These are phyloP conservation scores for Aureobasidium lini DNA, from an alignment of 2,329 filamentous ascomycete species.

Conservation along the genomic window DNA sequence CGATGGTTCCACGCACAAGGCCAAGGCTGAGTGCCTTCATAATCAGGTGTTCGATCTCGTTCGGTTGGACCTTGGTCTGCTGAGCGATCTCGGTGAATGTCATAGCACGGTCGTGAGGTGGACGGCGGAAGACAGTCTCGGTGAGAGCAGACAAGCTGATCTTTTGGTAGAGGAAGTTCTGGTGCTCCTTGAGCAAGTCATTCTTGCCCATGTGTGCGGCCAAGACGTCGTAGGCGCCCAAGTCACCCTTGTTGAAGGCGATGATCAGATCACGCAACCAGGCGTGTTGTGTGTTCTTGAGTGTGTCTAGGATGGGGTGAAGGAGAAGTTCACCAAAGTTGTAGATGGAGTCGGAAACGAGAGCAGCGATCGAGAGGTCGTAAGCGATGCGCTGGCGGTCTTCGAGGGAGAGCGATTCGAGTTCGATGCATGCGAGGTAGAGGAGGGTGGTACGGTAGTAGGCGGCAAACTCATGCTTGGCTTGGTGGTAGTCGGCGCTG, in stretches of 20 bases:
- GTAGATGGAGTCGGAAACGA: conserved; percentile 94
- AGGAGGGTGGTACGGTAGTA: conserved; percentile 98
- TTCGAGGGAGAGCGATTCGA: conserved; percentile 61
- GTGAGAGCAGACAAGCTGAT: conserved; percentile 95
- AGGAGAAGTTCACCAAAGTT: conserved; percentile 99
- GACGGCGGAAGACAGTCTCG: conserved; percentile 90
- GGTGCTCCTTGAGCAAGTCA: conserved; percentile 69
- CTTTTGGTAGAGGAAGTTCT: conserved; percentile 86
- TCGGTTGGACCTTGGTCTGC: conserved; percentile 83
- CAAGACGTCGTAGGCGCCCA: conserved; percentile 77
- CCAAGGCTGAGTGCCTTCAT: conserved; percentile 99
- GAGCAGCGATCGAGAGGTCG: conserved; percentile 83
- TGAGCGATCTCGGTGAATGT: conserved; percentile 79
- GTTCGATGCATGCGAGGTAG: conserved; percentile 91
- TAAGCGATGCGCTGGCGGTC: conserved; percentile 82
- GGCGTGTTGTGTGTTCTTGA: conserved; percentile 64
- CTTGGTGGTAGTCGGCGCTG: conserved; percentile 87
- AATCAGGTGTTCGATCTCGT: conserved; percentile 95
- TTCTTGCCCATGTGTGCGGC: conserved; percentile 65
- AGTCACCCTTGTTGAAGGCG: conserved; percentile 92
- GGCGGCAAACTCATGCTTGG: conserved; percentile 84
- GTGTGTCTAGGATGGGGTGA: conserved; percentile 86
- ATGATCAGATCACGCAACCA: conserved; percentile 97
- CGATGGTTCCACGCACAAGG: conserved; percentile 82
- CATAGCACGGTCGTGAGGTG: conserved; percentile 92